Conservation (phyloP, 2,329 filamentous ascomycete genomes). For the Ascochyta koolunga region DNA sequence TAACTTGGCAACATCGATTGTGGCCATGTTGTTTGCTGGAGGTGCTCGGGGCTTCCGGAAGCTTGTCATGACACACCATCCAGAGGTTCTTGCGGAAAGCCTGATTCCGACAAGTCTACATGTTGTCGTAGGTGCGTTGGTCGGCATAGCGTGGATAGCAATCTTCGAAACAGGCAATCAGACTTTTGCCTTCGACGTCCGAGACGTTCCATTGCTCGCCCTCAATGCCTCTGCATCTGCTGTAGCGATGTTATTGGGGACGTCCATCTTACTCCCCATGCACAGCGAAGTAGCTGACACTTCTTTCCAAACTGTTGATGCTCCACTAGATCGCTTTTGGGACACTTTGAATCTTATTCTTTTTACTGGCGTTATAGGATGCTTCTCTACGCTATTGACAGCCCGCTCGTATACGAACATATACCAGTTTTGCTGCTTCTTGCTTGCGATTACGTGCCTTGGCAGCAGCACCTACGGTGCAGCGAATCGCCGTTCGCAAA, state of each 20-base stretch:
- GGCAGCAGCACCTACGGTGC: constrained; percentile 3
- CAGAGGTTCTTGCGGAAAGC: constrained; percentile 2
- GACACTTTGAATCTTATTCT: constrained; percentile 15
- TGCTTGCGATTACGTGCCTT: constrained; percentile 19
- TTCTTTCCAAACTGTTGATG: not conserved
- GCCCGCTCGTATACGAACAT: constrained; percentile 32
- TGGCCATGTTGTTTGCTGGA: constrained; percentile 30
- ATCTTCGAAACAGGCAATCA: constrained; percentile 8
- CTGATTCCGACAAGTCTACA: not conserved
- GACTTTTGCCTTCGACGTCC: constrained; percentile 10
- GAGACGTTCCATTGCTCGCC: constrained; percentile 14
- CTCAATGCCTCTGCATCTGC: constrained; percentile 24
- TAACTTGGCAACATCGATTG: constrained; percentile 28
- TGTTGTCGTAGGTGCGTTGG: constrained; percentile 9
- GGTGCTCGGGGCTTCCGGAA: constrained; percentile 22
- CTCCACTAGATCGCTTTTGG: not conserved
- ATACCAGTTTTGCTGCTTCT: constrained; percentile 23
- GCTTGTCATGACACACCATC: constrained; percentile 11
- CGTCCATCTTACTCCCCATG: constrained; percentile 26
- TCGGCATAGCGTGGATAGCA: constrained; percentile 13
- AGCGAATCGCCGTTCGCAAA: not conserved
- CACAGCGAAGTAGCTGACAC: not conserved
- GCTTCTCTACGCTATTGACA: constrained; percentile 18
- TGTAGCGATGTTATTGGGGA: constrained; percentile 20
- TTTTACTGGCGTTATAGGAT: constrained; percentile 23